These are phyloP conservation scores for Starmerella khaoyaiensis DNA, from an alignment of 805 yeast genomes.

Conservation along the genomic window DNA sequence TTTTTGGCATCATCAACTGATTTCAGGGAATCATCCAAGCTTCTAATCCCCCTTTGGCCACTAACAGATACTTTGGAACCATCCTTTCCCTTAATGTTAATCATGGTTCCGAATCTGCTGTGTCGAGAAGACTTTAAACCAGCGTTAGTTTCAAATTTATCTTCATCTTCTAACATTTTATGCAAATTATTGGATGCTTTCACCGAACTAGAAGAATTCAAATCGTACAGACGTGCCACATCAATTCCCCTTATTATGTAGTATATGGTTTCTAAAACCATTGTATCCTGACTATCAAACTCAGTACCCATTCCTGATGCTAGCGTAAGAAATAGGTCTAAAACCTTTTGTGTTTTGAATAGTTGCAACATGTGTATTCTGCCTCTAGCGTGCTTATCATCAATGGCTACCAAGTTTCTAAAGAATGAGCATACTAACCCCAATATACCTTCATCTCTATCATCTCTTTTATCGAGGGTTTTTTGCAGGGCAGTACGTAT, in stretches of 20 bases:
- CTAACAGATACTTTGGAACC: conserved; percentile 47
- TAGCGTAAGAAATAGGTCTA: conserved; percentile 59
- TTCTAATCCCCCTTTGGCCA: conserved; percentile 53
- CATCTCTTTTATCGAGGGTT: conserved; percentile 49
- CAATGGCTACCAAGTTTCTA: conserved; percentile 66
- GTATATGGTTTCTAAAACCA: conserved; percentile 57
- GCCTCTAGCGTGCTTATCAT: conserved; percentile 62
- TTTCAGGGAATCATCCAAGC: conserved; percentile 42
- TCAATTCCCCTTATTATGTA: conserved; percentile 47
- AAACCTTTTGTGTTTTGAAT: conserved; percentile 58
- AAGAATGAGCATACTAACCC: conserved; percentile 60
- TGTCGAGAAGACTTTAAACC: conserved; percentile 59
- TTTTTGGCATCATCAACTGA: conserved; percentile 55
- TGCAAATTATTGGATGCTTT: conserved; percentile 25
- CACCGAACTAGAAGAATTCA: not conserved
- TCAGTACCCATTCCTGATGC: conserved; percentile 52
- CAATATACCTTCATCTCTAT: conserved; percentile 59
- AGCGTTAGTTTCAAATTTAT: conserved; percentile 35
- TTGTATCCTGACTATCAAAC: conserved; percentile 49
- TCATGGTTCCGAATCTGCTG: conserved; percentile 77
- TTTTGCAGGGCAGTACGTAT: conserved; percentile 23
- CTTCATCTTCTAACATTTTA: conserved; percentile 49
- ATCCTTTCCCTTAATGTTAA: conserved; percentile 55
- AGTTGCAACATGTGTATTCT: conserved; percentile 46
- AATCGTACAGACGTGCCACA: conserved; percentile 23